These are phyloP conservation scores for Fragilariopsis cylindrus DNA, from an alignment of 108 stramenopile genomes.

Conservation along the genomic window DNA sequence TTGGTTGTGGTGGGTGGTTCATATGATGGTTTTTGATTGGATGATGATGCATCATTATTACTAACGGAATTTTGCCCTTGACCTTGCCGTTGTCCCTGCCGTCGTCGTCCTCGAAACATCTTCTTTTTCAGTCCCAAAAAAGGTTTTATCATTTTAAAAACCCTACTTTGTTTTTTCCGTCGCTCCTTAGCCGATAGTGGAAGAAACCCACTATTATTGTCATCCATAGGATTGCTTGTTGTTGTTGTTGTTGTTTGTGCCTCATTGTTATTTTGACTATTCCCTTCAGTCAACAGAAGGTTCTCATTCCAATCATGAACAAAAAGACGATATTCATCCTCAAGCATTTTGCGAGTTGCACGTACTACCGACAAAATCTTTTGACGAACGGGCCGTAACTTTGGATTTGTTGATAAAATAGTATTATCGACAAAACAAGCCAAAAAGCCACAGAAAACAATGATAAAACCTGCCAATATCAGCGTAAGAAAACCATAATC, in stretches of 20 bases:
- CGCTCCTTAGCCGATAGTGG: neutral
- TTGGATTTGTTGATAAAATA: slow-evolving; percentile 22
- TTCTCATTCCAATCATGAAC: slow-evolving; percentile 36
- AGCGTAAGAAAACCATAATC: slow-evolving; percentile 32
- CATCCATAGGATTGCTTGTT: neutral
- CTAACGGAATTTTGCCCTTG: neutral
- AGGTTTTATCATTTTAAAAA: slow-evolving; percentile 32
- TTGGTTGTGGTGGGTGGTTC: neutral
- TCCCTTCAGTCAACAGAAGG: slow-evolving; percentile 26
- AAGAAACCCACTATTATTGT: neutral
- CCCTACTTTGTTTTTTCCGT: slow-evolving; percentile 25
- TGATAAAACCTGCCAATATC: slow-evolving; percentile 8
- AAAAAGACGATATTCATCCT: slow-evolving; percentile 30
- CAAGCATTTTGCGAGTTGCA: slow-evolving; percentile 16
- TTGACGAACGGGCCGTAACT: slow-evolving; percentile 28
- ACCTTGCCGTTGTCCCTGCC: slow-evolving; percentile 1
- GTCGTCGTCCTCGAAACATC: slow-evolving; percentile 11
- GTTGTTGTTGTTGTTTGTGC: neutral
- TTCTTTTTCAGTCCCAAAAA: slow-evolving; percentile 22
- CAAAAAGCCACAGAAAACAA: slow-evolving; percentile 22
- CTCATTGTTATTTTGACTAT: neutral
- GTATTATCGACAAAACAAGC: slow-evolving; percentile 32
- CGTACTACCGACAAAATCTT: slow-evolving; percentile 25
- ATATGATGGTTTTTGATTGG: neutral
- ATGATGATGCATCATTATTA: neutral